Conservation (phyloP, 2,329 filamentous ascomycete species). For the Hypoxylon sp. region DNA sequence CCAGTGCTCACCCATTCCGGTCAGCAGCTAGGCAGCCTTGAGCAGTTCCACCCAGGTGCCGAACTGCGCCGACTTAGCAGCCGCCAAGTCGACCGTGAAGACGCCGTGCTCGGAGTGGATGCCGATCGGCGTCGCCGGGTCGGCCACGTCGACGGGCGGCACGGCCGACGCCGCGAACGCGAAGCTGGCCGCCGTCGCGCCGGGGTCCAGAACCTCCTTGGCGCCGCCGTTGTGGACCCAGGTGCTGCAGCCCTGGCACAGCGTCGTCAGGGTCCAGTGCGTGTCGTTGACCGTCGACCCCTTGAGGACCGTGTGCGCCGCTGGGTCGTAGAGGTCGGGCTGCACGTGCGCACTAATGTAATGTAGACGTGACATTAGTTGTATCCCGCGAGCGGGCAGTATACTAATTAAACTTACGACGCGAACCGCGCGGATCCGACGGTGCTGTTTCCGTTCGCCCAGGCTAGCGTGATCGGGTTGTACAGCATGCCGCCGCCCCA, state of each 20-base stretch:
- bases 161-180: constrained; percentile 37
- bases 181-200: constrained; percentile 38
- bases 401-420: constrained; percentile 41
- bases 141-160: constrained; percentile 34
- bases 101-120: constrained; percentile 41
- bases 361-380: constrained; percentile 18
- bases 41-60: constrained; percentile 31
- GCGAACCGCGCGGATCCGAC: constrained; percentile 45
- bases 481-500: constrained; percentile 48
- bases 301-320: constrained; percentile 52
- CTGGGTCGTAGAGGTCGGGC: constrained; percentile 51
- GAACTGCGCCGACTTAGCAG: constrained; percentile 38
- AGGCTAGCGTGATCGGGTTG: constrained; percentile 45
- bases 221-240: constrained; percentile 47
- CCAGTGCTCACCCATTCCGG: no score
- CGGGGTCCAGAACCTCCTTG: constrained; percentile 34
- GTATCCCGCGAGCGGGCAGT: neutral
- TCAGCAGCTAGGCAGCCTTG: constrained; percentile 8
- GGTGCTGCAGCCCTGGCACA: constrained; percentile 55
- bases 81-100: constrained; percentile 35
- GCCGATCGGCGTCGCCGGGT: constrained; percentile 31
- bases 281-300: constrained; percentile 54
- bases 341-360: constrained; percentile 48
- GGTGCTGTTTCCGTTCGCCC: constrained; percentile 42
- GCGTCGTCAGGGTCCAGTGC: constrained; percentile 55